Evolutionary conservation across 2,329 filamentous ascomycete genomes (phyloP).

Genomic region (Sphaerulina vaccinii): DNA sequence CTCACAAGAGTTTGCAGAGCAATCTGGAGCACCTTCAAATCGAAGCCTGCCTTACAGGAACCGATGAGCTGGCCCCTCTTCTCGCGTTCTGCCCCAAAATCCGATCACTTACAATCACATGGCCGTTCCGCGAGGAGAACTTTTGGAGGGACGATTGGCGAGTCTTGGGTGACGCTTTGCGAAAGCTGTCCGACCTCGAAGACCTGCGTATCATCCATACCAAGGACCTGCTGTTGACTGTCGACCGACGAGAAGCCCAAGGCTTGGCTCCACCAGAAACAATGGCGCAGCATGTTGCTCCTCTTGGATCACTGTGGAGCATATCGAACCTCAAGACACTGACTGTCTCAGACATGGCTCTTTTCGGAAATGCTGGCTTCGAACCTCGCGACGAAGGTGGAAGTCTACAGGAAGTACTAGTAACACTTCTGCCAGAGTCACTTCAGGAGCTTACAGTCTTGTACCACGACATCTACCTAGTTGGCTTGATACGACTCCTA

Average conservation of each 20-base stretch:
- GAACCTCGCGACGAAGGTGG: neutral
- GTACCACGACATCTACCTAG: slow-evolving; percentile 7
- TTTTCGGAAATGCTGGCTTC: slow-evolving; percentile 4
- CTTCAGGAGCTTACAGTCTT: neutral
- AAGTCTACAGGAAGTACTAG: neutral
- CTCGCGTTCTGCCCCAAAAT: neutral
- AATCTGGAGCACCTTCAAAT: neutral
- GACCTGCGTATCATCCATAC: neutral
- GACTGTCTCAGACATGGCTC: neutral
- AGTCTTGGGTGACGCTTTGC: neutral
- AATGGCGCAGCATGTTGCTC: neutral
- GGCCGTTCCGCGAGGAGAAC: neutral
- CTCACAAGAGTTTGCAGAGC: neutral
- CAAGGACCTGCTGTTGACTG: neutral
- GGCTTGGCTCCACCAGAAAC: neutral
- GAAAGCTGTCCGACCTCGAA: neutral
- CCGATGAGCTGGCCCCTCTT: neutral
- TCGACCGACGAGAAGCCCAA: neutral
- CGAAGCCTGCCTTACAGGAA: no score
- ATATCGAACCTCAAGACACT: neutral
- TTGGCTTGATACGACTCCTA: slow-evolving; percentile 1
- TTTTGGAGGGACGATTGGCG: slow-evolving; percentile 6
- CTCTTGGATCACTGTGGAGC: neutral
- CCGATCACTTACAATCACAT: neutral
- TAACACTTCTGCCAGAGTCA: slow-evolving; percentile 1